These are phyloP conservation scores for Arthrobotrys sinensis DNA, from an alignment of 2,329 filamentous ascomycete species.

Conservation along the genomic window DNA sequence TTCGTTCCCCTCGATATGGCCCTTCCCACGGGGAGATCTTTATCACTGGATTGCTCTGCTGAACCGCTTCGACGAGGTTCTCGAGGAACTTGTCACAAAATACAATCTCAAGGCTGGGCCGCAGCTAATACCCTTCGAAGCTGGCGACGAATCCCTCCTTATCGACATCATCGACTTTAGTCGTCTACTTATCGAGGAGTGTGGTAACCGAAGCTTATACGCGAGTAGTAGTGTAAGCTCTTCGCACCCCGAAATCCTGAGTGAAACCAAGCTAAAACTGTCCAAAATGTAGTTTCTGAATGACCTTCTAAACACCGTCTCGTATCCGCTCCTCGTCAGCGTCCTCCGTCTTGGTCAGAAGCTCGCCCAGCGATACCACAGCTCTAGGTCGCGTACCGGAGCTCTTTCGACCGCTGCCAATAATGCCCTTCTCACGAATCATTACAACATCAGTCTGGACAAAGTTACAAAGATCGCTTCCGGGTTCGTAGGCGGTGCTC, in stretches of 20 bases:
- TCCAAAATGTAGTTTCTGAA: constrained; percentile 76
- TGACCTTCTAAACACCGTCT: constrained; percentile 89
- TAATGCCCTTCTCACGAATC: constrained; percentile 82
- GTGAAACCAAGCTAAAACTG: constrained; percentile 28
- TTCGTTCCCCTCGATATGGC: constrained; percentile 90
- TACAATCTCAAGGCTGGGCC: constrained; percentile 86
- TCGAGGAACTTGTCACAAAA: constrained; percentile 83
- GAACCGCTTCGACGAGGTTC: constrained; percentile 90
- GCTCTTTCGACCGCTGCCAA: constrained; percentile 78
- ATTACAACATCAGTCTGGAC: constrained; percentile 85
- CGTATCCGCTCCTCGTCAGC: constrained; percentile 81
- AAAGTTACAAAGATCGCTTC: constrained; percentile 86
- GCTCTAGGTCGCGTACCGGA: constrained; percentile 82
- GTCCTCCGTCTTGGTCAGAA: constrained; percentile 86
- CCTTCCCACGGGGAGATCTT: constrained; percentile 92
- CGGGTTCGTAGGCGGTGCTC: constrained; percentile 80
- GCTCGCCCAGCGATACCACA: constrained; percentile 92
- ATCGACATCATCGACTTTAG: constrained; percentile 88
- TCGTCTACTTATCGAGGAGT: constrained; percentile 89
- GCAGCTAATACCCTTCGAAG: constrained; percentile 77
- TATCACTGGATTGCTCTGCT: constrained; percentile 98
- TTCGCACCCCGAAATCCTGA: constrained; percentile 3
- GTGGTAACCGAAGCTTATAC: constrained; percentile 96
- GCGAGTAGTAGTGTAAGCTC: constrained; percentile 79
- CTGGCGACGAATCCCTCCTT: constrained; percentile 85